Evolutionary conservation across 805 yeast genomes (phyloP), one percentile per base, ranked within the genome.

Genomic region (Wickerhamomyces alni): DNA sequence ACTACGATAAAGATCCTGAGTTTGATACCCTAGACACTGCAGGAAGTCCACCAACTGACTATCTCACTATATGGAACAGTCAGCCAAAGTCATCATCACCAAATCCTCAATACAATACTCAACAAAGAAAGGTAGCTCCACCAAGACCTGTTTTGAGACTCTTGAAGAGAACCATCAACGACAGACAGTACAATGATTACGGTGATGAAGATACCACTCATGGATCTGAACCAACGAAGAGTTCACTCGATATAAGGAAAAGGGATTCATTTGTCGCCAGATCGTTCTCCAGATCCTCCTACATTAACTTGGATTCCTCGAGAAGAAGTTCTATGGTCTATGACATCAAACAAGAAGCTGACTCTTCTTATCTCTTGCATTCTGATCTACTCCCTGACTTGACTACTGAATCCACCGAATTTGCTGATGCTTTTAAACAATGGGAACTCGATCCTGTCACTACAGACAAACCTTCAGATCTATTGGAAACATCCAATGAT

Each of bases 391-490:
- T 74, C 36, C 78, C 78, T 4, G 74, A 74, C 43, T 36, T 71
- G 21, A 65, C 34, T 5, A 18, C 75, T 1, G 63, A 62, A 27
- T 72, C 70, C 33, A 71, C 77, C 3, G 77, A 72, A 13, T 67
- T 73, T 51, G 75, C 63, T 35, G 56, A 57, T 35, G 71, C 70
- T 33, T 70, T 73, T 50, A 56, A 57, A 22, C 58, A 58, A 16
- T 59, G 69, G 51, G 53, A 56, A 26, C 30, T 46, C 17, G 18
- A 40, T 10, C 39, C 34, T 29, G 31, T 24, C 15, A 29, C 11
- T 33, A 39, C 29, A 10, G 16, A 28, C n/a, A 38, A 21, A 21
- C 9, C 13, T n/a, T 26, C 38, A 11, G 30, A 28, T 15, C 17
- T 16, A n/a, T 9, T 18, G n/a, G 38, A 28, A 9, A 33, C 33